Conservation (phyloP, 2,329 filamentous ascomycete genomes). For the Phialocephala subalpina region DNA sequence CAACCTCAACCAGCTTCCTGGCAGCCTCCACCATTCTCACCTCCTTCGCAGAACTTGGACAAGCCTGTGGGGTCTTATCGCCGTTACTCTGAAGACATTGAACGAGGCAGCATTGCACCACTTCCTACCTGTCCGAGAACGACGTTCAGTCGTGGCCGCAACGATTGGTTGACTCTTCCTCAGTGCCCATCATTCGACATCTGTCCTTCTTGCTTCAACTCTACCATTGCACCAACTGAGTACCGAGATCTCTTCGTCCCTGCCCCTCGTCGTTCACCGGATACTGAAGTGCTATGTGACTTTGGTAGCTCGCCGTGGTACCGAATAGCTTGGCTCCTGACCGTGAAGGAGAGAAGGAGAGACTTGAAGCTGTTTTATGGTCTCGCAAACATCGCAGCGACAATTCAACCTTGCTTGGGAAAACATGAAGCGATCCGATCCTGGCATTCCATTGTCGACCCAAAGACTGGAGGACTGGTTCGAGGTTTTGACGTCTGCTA, state of each 20-base stretch:
- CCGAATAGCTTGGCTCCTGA: conserved; percentile 84
- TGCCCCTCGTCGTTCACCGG: conserved; percentile 63
- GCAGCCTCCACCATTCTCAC: conserved; percentile 57
- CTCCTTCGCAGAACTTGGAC: conserved; percentile 43
- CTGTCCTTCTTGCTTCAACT: conserved; percentile 80
- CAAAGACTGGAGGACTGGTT: conserved; percentile 68
- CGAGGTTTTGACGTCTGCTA: conserved; percentile 79
- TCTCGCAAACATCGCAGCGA: conserved; percentile 69
- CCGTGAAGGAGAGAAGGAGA: conserved; percentile 71
- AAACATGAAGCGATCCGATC: conserved; percentile 61
- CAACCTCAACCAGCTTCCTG: conserved; percentile 43
- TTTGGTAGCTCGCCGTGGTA: conserved; percentile 83
- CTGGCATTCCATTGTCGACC: conserved; percentile 82
- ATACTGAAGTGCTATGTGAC: conserved; percentile 73
- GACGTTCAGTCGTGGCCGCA: conserved; percentile 65
- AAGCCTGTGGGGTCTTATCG: conserved; percentile 56
- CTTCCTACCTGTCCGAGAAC: conserved; percentile 76
- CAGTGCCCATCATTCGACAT: conserved; percentile 78
- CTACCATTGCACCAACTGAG: conserved; percentile 71
- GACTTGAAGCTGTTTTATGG: conserved; percentile 75
- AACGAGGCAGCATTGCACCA: conserved; percentile 51
- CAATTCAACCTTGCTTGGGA: conserved; percentile 65
- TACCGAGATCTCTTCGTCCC: conserved; percentile 74
- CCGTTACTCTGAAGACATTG: conserved; percentile 62
- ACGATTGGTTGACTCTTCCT: conserved; percentile 84